A percentile compares a stretch with the other conserved stretches of the same genome.
These are phyloP conservation scores for Cystobasidiaceae sp. DNA, from an alignment of 1,284 basidiomycete genomes.

Conservation along the genomic window DNA sequence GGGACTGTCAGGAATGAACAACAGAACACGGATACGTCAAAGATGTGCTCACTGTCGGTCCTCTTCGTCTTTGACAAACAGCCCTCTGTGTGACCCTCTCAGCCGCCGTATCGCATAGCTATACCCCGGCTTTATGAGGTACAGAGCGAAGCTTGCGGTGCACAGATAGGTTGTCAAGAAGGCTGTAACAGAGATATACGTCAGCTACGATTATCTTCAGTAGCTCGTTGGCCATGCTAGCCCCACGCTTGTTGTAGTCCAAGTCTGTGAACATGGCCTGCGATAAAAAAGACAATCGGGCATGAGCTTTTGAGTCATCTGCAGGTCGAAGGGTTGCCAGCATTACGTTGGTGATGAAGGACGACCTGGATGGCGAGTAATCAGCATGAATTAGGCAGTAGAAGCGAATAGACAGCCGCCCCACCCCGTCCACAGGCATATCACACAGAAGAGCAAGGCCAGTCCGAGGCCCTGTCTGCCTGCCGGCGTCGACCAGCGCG, in stretches of 20 bases:
- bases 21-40: neutral
- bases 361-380: conserved; percentile 24
- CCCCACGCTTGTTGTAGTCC: conserved; percentile 41
- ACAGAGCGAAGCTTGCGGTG: conserved; percentile 81
- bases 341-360: conserved; percentile 39
- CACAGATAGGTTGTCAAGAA: conserved; percentile 70
- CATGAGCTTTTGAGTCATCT: neutral
- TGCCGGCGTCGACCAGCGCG: neutral
- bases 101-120: neutral
- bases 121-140: conserved; percentile 59
- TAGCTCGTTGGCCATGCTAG: neutral
- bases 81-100: neutral
- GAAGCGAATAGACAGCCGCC: neutral
- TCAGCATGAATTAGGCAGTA: neutral
- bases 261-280: conserved; percentile 40
- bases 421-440: conserved; percentile 68
- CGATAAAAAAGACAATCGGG: neutral
- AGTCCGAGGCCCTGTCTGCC: conserved; percentile 56
- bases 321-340: neutral
- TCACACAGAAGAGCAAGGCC: conserved; percentile 66
- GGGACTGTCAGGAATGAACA: neutral
- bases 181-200: conserved; percentile 30
- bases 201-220: neutral
- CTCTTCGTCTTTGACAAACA: conserved; percentile 9
- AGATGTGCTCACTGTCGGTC: neutral